phyloP scores from a whole-genome alignment of 805 yeast species.

The Candida sphagnicola region DNA sequence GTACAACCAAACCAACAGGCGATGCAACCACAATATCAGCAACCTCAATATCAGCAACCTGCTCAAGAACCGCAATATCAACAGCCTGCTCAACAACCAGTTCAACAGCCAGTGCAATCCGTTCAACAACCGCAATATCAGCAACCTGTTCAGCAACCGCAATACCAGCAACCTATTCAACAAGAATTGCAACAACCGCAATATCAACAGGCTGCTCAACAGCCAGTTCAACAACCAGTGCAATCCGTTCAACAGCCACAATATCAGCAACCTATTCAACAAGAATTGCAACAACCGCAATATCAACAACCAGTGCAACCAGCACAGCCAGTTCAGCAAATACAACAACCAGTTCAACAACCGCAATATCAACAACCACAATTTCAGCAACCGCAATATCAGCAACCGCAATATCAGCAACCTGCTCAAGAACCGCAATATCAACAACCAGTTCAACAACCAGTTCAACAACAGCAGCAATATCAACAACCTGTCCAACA shows the following conservation, averaged over 20 bases:
- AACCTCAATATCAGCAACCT: slow-evolving; percentile 5
- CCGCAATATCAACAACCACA: slow-evolving; percentile 1
- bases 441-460: slow-evolving; percentile 5
- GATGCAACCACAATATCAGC: slow-evolving; percentile 5
- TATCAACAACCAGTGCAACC: background rate
- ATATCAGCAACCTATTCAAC: slow-evolving; percentile 1
- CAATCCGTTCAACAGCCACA: slow-evolving; percentile 4
- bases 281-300: background rate
- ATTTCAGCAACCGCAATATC: slow-evolving; percentile 2
- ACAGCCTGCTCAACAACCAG: slow-evolving; percentile 6
- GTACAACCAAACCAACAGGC: background rate
- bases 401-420: slow-evolving; percentile 6
- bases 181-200: background rate
- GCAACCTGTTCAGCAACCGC: slow-evolving; percentile 5
- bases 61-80: slow-evolving; percentile 4
- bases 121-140: slow-evolving; percentile 5
- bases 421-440: background rate
- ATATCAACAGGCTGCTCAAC: slow-evolving; percentile 1
- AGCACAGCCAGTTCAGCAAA: background rate
- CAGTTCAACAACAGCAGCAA: slow-evolving; percentile 6
- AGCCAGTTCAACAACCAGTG: too few relatives aligned
- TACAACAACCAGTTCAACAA: slow-evolving; percentile 1
- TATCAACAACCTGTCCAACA: slow-evolving; percentile 3
- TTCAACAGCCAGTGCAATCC: slow-evolving; percentile 3
- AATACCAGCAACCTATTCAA: background rate